Evolutionary conservation across 2,329 filamentous ascomycete genomes (phyloP), one percentile per base, ranked within the genome.

Genomic region (Colletotrichum lentis): DNA sequence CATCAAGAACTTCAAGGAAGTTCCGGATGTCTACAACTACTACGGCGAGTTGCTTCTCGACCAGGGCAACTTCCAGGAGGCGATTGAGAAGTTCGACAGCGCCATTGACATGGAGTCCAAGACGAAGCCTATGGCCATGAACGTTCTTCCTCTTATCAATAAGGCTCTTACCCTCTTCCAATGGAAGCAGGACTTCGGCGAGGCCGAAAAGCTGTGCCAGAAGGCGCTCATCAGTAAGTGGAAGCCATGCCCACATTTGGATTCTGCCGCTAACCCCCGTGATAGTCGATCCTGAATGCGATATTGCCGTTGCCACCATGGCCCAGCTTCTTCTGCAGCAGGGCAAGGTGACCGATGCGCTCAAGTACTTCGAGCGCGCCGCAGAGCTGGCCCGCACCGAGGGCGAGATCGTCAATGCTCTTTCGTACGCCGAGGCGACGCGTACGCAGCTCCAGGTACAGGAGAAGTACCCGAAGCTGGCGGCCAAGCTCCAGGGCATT

Each of bases 61-160:
- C 84, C 96, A 98, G 84, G 91, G 93, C 80, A 97, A 97, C 81
- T 98, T 91, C 81, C 85, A 92, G 67, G 95, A 99, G 79, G 96
- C 96, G 31, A 94, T 99, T 71, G 92, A 97, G 83, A 97, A 97
- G 82, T 99, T 99, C 76, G 96, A 99, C 79, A 96, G 90, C 31
- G 96, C 96, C n/a, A 94, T 98, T 72, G 94, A 98, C 77, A 95
- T 98, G 91, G 96, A 99, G 87, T 96, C 96, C 85, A 90, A 93
- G 80, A 90, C 89, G 72, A 96, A 96, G 83, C 94, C 94, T 16
- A 90, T 96, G 80, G 92, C 93, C 70, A 98, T 99, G 91, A 99
- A 99, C 76, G 96, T 99, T 37, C 84, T 99, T 71, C 96, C 96
- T 16, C 85, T 99, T 58, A 98, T 99, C 82, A 99, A 99, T 88